A percentile compares a stretch with the other conserved stretches of the same genome.
Conservation (phyloP, 805 yeast species). For the Wickerhamiella vanderwaltii region DNA sequence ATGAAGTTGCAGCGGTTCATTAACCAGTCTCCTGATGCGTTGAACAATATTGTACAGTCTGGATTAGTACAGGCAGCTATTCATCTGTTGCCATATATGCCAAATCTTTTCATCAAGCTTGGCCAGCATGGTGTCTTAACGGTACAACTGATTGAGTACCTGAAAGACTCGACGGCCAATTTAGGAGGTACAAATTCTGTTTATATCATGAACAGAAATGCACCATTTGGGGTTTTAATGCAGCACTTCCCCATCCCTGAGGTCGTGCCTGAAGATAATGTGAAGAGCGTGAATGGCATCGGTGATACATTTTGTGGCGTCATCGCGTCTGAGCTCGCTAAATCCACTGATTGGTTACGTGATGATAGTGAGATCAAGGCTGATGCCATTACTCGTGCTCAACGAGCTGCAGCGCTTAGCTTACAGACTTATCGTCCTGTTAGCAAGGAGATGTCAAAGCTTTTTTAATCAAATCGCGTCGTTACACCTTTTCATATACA, state of each 20-base stretch:
- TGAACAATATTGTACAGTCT: slow-evolving; percentile 25
- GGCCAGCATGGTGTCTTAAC: slow-evolving; percentile 52
- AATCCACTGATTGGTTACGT: slow-evolving; percentile 24
- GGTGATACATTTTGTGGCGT: slow-evolving; percentile 74
- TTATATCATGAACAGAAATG: slow-evolving; percentile 17
- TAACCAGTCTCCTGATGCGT: slow-evolving; percentile 20
- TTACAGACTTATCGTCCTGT: slow-evolving; percentile 26
- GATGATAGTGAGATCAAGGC: slow-evolving; percentile 24
- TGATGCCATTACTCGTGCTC: slow-evolving; percentile 26
- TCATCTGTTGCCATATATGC: slow-evolving; percentile 62
- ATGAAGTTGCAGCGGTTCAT: slow-evolving; percentile 21
- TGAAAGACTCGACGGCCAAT: slow-evolving; percentile 22
- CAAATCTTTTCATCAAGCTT: slow-evolving; percentile 51
- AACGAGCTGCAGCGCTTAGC: slow-evolving; percentile 29
- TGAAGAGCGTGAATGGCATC: slow-evolving; percentile 72
- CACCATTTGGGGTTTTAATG: slow-evolving; percentile 40
- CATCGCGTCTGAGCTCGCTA: slow-evolving; percentile 35
- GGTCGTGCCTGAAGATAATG: slow-evolving; percentile 28
- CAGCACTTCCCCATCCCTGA: slow-evolving; percentile 45
- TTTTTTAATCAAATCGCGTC: slow-evolving; percentile 2
- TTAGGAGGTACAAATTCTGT: slow-evolving; percentile 18
- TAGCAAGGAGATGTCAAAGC: slow-evolving; percentile 17
- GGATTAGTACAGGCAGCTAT: slow-evolving; percentile 50
- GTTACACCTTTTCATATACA: not conserved
- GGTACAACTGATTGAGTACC: slow-evolving; percentile 28